Base-by-base conservation (phyloP, 2,329 filamentous ascomycete species). In the Alternaria arbusti region DNA sequence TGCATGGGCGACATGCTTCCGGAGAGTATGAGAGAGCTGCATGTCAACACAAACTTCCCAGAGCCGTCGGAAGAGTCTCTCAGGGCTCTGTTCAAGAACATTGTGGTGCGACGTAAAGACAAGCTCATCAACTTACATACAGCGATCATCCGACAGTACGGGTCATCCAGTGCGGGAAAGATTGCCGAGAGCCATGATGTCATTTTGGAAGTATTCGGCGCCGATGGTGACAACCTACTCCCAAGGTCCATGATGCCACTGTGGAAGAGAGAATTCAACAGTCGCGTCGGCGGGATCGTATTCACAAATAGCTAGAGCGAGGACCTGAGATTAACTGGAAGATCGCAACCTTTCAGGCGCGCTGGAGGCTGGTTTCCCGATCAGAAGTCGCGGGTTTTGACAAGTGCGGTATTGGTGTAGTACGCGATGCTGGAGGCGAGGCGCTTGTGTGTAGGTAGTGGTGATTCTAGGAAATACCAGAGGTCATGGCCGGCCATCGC, bases 1-100 rank as follows among this genome's bases (percentile, higher is more conserved):
- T 79, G 77, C 43, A 68, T 79, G 57, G 77, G 74, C 1, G 72
- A 73, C 43, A 79, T 79, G 77, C 65, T 79, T 6, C 75, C 76
- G 4, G 45, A 58, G 1, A 73, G 67, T 47, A 72, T 79, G 30
- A 58, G 62, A n/a, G 71, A 75, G 44, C 57, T 77, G 5, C 67
- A 77, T 7, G 68, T 78, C 54, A 79, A 79, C 58, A 77, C 74
- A 0, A 70, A 75, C 36, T 73, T 63, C 22, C 75, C 73, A 1
- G 5, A 69, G 1, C 72, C 72, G 1, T 71, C 76, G 4, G 60
- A 70, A 22, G 52, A 63, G 3, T 68, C 74, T 0, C 58, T 79
- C 5, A 56, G 46, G 17, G 61, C 70, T 7, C 58, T 79, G 15
- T 64, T 78, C 51, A 79, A 78, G 44, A 77, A 79, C 30, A 67